Evolutionary conservation across 495 filamentous ascomycete genomes (phyloP), one percentile per base, ranked within the genome.

Genomic region (Annulohypoxylon maeteangense): DNA sequence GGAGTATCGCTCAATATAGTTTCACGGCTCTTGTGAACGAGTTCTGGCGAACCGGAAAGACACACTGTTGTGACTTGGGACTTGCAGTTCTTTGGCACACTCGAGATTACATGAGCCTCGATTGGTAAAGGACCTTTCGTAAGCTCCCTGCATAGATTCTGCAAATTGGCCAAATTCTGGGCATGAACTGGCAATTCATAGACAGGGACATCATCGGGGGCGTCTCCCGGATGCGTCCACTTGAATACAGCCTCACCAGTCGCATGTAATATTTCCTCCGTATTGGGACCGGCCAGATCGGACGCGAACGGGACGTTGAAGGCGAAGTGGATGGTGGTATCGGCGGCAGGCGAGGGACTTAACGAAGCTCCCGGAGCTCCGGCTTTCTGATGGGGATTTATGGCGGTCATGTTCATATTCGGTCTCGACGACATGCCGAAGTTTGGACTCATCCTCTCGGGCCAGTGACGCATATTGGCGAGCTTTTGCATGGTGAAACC

Each of bases 281-380:
- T 87, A 70, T 97, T 92, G 71, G 95, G 95, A 27, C 96, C 95
- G 67, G 91, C 89, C 63, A 97, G 87, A 71, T 93, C 91, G 51
- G 93, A 96, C 62, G 92, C 89, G 82, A 99, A 97, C 32, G 95
- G 95, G 7, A 98, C 91, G 76, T 97, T 97, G 88, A 98, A 98
- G 72, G 92, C 92, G 79, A 86, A 86, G 76, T 86, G 81, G 75
- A 94, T 90, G 63, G 88, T 87, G 29, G 89, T 81, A 72, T 94
- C 90, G 79, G 87, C 82, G 51, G 86, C 82, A 36, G 89, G 87
- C 34, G 89, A 86, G 51, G 88, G 86, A 60, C 89, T 87, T 79
- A 90, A 87, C 31, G 89, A 87, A 67, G 88, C 84, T 58, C 85
- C 87, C 78, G 90, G 88, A 65, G 84, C 71, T 65, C 78, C 67